These are phyloP conservation scores for Pyrenopolyporus hunteri DNA, from an alignment of 495 filamentous ascomycete species.

Conservation along the genomic window DNA sequence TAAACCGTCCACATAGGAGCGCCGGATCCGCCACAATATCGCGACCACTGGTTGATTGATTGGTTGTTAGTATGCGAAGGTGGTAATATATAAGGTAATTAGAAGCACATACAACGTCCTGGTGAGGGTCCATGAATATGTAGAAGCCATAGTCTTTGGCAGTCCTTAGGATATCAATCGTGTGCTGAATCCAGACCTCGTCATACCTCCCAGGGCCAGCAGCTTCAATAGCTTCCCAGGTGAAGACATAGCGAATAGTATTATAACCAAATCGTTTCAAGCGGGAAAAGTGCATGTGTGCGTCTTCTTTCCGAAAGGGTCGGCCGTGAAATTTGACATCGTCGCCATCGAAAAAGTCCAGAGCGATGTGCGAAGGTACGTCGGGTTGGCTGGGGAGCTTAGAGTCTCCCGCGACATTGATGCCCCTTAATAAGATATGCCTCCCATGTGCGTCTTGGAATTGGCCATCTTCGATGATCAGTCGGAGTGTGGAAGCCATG, in stretches of 20 bases:
- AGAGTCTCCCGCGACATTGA: constrained; percentile 69
- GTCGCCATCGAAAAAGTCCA: constrained; percentile 92
- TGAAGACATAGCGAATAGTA: constrained; percentile 93
- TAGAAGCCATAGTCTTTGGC: constrained; percentile 93
- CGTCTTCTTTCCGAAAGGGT: constrained; percentile 82
- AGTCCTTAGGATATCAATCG: constrained; percentile 79
- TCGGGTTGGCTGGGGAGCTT: constrained; percentile 77
- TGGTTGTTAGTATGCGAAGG: constrained; percentile 27
- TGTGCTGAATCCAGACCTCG: constrained; percentile 90
- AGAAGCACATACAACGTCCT: constrained; percentile 77
- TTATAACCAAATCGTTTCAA: constrained; percentile 92
- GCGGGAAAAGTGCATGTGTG: constrained; percentile 85
- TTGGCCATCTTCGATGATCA: constrained; percentile 80
- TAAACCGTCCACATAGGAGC: constrained; percentile 98
- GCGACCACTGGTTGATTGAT: constrained; percentile 74
- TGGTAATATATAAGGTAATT: constrained; percentile 1
- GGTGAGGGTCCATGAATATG: constrained; percentile 96
- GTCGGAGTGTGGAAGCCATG: constrained; percentile 56
- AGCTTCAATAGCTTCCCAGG: constrained; percentile 98
- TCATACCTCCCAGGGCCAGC: constrained; percentile 94
- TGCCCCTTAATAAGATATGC: constrained; percentile 64
- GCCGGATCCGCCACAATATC: constrained; percentile 91
- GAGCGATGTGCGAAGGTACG: constrained; percentile 75
- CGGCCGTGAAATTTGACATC: constrained; percentile 86
- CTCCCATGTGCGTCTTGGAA: constrained; percentile 71